Base-by-base conservation (phyloP, 2,329 filamentous ascomycete species). In the Hawksworthiomyces lignivorus region DNA sequence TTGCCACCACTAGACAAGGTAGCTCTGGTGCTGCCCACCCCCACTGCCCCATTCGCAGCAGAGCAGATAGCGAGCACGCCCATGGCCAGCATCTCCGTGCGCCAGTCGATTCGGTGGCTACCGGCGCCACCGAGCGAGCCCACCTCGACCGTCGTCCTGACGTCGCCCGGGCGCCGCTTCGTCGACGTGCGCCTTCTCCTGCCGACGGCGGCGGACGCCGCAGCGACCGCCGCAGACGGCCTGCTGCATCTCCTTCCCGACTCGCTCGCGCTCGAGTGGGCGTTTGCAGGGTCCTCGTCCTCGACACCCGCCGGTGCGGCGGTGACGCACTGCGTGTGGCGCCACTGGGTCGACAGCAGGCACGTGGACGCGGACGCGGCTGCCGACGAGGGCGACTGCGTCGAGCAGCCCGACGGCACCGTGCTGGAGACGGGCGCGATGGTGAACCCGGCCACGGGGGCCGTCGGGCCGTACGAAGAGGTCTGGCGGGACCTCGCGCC, bases 101-200 rank as follows among this genome's bases (percentile, higher is more conserved):
- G n/a, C n/a, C n/a, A n/a, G n/a, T n/a, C n/a, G n/a, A n/a, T n/a
- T n/a, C n/a, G n/a, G n/a, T n/a, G n/a, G n/a, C n/a, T n/a, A n/a
- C n/a, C n/a, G n/a, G n/a, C n/a, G n/a, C n/a, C n/a, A n/a, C n/a
- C n/a, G n/a, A n/a, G n/a, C n/a, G n/a, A n/a, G n/a, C n/a, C n/a
- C n/a, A n/a, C n/a, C n/a, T 72, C 69, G 2, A 84, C 80, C 0
- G 54, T 82, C 4, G 81, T 84, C 11, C 62, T 84, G 34, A 84
- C 80, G 0, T 76, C 76, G 3, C 72, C 75, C 1, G 55, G 57
- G 20, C 63, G 63, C 22, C 69, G 64, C 28, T 84, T 81, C 54
- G 72, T 84, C 28, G 81, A 84, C 52, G 55, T 83, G 18, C 73
- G 81, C 30, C 63, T 81, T 38, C 55, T 72, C 14, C 51, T 60